Percentiles rank a stretch among this genome's conserved stretches.
These are phyloP conservation scores for Mycosphaerella arachidis DNA, from an alignment of 2,329 filamentous ascomycete genomes.

Conservation along the genomic window DNA sequence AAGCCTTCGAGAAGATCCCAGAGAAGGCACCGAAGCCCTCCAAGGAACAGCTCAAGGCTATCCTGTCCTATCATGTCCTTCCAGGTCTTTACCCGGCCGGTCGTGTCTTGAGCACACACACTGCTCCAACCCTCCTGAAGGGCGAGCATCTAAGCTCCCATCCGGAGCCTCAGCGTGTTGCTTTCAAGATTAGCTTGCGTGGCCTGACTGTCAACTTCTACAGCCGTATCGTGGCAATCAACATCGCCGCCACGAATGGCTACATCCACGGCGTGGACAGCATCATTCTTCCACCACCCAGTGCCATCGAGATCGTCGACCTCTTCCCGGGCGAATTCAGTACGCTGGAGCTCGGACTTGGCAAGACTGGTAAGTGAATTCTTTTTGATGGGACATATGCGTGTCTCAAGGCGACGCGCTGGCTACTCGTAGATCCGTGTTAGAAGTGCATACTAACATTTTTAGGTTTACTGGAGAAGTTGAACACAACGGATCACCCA, in stretches of 20 bases:
- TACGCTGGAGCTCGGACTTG: conserved; percentile 69
- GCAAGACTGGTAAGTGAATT: conserved; percentile 52
- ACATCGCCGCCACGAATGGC: conserved; percentile 74
- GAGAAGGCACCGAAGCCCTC: conserved; percentile 56
- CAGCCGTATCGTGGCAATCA: conserved; percentile 61
- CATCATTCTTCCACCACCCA: conserved; percentile 71
- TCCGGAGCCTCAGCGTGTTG: conserved; percentile 62
- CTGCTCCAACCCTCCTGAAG: conserved; percentile 65
- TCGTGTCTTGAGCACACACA: conserved; percentile 65
- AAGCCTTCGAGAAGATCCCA: conserved; percentile 66
- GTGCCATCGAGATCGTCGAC: conserved; percentile 59
- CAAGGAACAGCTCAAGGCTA: conserved; percentile 64
- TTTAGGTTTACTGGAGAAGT: conserved; percentile 53
- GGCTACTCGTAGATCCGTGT: no score
- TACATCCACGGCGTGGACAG: conserved; percentile 72
- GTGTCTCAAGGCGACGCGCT: no score
- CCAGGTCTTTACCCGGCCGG: conserved; percentile 62
- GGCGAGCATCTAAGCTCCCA: conserved; percentile 58
- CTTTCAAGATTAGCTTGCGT: conserved; percentile 58
- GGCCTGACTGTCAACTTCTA: conserved; percentile 75
- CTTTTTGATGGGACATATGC: no score
- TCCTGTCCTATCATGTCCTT: conserved; percentile 72
- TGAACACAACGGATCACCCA: conserved; percentile 50
- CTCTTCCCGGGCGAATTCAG: conserved; percentile 68
- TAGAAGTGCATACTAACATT: no score